These are phyloP conservation scores for Lactifluus rugatus DNA, from an alignment of 768 basidiomycete species.

Conservation along the genomic window DNA sequence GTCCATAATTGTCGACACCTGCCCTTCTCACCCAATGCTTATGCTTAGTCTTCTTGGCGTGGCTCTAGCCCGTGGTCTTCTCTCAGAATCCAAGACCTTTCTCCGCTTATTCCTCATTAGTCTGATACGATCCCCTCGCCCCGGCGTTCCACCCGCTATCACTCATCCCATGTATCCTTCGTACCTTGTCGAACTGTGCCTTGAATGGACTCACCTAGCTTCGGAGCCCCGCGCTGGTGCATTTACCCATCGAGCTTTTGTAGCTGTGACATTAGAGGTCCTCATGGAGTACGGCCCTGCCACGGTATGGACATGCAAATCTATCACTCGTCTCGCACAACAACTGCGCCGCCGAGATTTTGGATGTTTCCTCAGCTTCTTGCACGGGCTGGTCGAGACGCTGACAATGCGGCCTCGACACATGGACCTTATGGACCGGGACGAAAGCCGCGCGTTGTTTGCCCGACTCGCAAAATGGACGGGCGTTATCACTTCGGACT, in stretches of 20 bases:
- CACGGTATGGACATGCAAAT: conserved; percentile 36
- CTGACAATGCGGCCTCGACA: background rate
- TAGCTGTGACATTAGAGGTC: conserved; percentile 26
- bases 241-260: conserved; percentile 25
- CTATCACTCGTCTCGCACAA: conserved; percentile 30
- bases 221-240: background rate
- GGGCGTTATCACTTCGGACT: conserved; percentile 18
- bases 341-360: conserved; percentile 27
- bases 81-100: conserved; percentile 34
- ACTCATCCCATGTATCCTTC: conserved; percentile 12
- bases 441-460: background rate
- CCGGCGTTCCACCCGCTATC: conserved; percentile 4
- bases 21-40: conserved; percentile 40
- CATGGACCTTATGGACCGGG: background rate
- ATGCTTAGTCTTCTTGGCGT: conserved; percentile 41
- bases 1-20: conserved; percentile 36
- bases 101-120: conserved; percentile 34
- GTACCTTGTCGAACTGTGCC: conserved; percentile 12
- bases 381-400: conserved; percentile 24
- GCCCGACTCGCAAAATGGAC: conserved; percentile 24
- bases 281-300: conserved; percentile 21
- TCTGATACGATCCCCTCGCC: conserved; percentile 27
- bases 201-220: conserved; percentile 5
- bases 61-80: conserved; percentile 35
- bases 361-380: conserved; percentile 27